Evolutionary conservation across 1,139 yeast genomes (phyloP).

Genomic region (Taphrina populina): DNA sequence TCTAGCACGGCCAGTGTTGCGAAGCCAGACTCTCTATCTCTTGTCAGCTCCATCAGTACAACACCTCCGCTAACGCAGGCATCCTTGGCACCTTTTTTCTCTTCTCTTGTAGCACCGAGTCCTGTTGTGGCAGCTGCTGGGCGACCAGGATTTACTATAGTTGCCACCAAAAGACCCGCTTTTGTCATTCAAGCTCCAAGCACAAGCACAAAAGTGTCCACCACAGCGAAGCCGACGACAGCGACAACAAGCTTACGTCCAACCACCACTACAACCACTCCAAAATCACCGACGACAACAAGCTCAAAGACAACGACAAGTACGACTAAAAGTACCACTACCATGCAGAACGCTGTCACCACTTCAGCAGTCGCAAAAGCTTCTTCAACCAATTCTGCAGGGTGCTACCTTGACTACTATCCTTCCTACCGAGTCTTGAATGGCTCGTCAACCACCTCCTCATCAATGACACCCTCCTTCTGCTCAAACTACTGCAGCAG

Average conservation of each 20-base stretch:
- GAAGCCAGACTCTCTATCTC: too few species aligned
- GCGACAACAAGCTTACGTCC: not conserved
- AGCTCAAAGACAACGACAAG: not conserved
- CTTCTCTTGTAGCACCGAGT: not conserved
- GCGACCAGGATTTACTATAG: not conserved
- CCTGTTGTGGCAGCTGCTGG: not conserved
- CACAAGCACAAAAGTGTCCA: not conserved
- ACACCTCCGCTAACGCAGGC: too few species aligned
- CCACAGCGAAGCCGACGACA: conserved; percentile 1
- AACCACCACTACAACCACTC: not conserved
- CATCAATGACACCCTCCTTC: conserved; percentile 18
- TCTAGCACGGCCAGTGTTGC: not conserved
- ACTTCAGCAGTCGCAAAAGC: not conserved
- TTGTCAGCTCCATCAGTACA: too few species aligned
- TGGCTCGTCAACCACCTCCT: conserved; percentile 9
- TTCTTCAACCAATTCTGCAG: not conserved
- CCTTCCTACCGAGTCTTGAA: conserved; percentile 14
- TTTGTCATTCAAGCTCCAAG: not conserved
- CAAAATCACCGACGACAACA: conserved; percentile 1
- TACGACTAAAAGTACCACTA: conserved; percentile 5
- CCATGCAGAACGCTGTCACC: not conserved
- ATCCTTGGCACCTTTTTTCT: too few species aligned
- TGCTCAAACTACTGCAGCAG: conserved; percentile 20
- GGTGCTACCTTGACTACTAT: conserved; percentile 5
- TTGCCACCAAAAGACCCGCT: not conserved